Percentiles rank a stretch among this genome's conserved stretches.
Evolutionary conservation across 2,329 filamentous ascomycete genomes (phyloP).

Genomic region (Anisogramma anomala): DNA sequence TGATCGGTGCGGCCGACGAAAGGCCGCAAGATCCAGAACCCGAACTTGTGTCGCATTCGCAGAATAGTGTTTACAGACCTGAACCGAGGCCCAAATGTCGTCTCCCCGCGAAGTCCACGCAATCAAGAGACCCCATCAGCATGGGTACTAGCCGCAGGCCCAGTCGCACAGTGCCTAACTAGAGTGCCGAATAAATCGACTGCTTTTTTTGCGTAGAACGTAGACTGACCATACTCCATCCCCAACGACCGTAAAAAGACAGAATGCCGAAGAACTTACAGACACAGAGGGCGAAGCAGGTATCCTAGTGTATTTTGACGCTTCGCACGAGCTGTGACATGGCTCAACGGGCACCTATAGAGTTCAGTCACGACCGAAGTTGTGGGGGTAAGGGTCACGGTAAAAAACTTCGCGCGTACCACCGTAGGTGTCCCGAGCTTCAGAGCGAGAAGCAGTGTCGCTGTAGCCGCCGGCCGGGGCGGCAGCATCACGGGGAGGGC

Average conservation of each 20-base stretch:
- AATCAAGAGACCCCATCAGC: constrained; percentile 10
- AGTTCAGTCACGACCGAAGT: constrained; percentile 13
- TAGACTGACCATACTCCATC: constrained; percentile 12
- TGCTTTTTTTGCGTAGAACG: constrained; percentile 12
- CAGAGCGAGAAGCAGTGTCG: constrained; percentile 20
- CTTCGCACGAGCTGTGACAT: constrained; percentile 3
- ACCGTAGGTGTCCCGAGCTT: constrained; percentile 22
- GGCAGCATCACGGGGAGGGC: constrained; percentile 21
- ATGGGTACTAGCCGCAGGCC: constrained; percentile 13
- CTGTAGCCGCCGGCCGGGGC: constrained; percentile 19
- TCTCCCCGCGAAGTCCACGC: constrained; percentile 11
- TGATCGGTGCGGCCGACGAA: constrained; percentile 2
- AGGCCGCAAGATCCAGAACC: constrained; percentile 6
- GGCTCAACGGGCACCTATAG: constrained; percentile 14
- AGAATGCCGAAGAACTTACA: constrained; percentile 10
- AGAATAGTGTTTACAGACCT: constrained; percentile 7
- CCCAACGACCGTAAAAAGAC: constrained; percentile 12
- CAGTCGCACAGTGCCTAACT: constrained; percentile 16
- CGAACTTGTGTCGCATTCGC: constrained; percentile 11
- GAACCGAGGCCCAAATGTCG: constrained; percentile 9
- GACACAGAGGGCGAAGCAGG: constrained; percentile 7
- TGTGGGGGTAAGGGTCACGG: constrained; percentile 1
- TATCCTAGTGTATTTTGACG: constrained; percentile 7
- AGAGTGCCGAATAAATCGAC: constrained; percentile 13
- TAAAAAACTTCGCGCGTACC: constrained; percentile 11